Evolutionary conservation across 371 early-diverging fungal genomes (phyloP), one percentile per base, ranked within the genome.

Genomic region (Mucor plumbeus): DNA sequence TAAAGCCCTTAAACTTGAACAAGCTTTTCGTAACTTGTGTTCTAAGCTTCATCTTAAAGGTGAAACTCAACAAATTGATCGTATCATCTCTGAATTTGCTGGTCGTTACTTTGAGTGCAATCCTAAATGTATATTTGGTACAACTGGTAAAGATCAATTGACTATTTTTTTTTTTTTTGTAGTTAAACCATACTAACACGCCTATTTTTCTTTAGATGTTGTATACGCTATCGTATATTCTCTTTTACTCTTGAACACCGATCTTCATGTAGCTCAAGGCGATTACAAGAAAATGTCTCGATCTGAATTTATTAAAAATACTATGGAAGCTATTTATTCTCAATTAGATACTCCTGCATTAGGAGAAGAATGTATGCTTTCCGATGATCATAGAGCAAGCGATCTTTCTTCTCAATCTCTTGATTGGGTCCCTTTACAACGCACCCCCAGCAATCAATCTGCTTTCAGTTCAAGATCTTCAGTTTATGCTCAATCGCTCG

Each of bases 231-330:
- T 95, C 62, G 80, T 91, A 0, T 95, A 92, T 69, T 95, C 95
- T 8, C 59, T 94, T 4, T 76, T 97, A 62, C 75, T 97, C 56
- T 86, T 97, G 14, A 96, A 96, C 73, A 97, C 97, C 5, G 97
- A 97, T 73, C 83, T 96, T 39, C 92, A 95, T 70, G 85, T 91
- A 44, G 93, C 93, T 21, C 87, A 89, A 59, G 79, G 79, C 1
- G 86, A 84, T 34, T 73, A 75, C 38, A 85, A 83, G 7, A 84
- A 79, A 40, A 88, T 88, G 87, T 81, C 88, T 13, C 71, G 78
- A 10, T 65, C 75, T 1, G 87, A 79, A 44, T 88, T 88, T 61
- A 64, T 85, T 33, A 76, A 79, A 36, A 85, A 86, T 55, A 85
- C 86, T 0, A 73, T 87, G 73, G 66, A 69, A 34, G 77, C 84